Conservation (phyloP, 1,284 basidiomycete genomes). For the Afroboletus lepidellus region DNA sequence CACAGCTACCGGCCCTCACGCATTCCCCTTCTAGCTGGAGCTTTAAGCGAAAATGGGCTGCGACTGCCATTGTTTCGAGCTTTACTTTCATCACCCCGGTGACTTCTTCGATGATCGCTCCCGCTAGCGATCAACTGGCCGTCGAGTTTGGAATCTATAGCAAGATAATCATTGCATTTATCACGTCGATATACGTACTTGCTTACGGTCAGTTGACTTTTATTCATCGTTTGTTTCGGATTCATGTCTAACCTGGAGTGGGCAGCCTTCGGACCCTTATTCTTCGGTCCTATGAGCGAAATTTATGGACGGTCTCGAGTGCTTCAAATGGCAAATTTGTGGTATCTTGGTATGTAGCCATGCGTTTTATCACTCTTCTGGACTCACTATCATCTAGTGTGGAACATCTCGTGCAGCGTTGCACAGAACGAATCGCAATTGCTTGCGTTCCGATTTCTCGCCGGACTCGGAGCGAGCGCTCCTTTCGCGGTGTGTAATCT, state of each 20-base stretch:
- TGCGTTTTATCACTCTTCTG: not conserved
- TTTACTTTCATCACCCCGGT: conserved; percentile 53
- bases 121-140: no score
- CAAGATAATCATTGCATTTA: conserved; percentile 52
- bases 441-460: conserved; percentile 62
- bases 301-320: conserved; percentile 48
- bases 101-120: conserved; percentile 32
- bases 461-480: conserved; percentile 65
- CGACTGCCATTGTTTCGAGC: conserved; percentile 46
- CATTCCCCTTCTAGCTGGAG: conserved; percentile 43
- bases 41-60: conserved; percentile 46
- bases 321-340: conserved; percentile 53
- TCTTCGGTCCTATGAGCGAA: conserved; percentile 59
- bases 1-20: not conserved
- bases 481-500: conserved; percentile 50
- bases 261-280: conserved; percentile 49
- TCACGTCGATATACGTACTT: conserved; percentile 51
- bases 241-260: conserved; percentile 20
- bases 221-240: not conserved
- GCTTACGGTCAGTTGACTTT: conserved; percentile 49
- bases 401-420: conserved; percentile 59
- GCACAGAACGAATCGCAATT: conserved; percentile 56
- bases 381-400: not conserved
- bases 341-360: conserved; percentile 52
- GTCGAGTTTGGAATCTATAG: conserved; percentile 55